Base-by-base conservation (phyloP, 306 rosid genomes). In the Adenanthera pavonina region DNA sequence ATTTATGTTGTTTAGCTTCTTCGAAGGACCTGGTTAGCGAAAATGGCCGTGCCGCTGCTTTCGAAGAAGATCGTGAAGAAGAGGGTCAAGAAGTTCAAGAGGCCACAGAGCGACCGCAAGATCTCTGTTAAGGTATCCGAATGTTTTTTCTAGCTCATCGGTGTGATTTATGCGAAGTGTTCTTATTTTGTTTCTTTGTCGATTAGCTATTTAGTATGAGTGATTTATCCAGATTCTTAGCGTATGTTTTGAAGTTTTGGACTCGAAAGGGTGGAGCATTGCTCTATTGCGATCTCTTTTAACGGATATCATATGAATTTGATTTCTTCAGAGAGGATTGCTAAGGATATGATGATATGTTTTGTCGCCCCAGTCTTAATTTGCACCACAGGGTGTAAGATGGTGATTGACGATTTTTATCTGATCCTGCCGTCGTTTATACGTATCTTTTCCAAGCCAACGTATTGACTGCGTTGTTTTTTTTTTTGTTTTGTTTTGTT, bases 371-470 rank as follows among this genome's bases (percentile, higher is more conserved):
- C 68, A 61, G 68, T 61, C 68, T 61, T 90, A 91, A 79, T 56
- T 87, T 91, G 88, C 91, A 88, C 87, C 74, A 34, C 0, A 30
- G 2, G 69, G 86, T 95, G 97, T 78, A 88, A 79, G 59, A 52
- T 95, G 97, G 97, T 92, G 97, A 92, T 17, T 82, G 97, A 91
- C 97, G 10, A 43, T n/a, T 53, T 25, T 17, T 66, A 84, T 88
- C 97, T 92, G 97, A 93, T 91, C 87, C 90, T 52, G 4, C 0
- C 14, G 1, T 12, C 6, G 16, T 57, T 19, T 52, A 44, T 16
- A 10, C 38, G 13, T 6, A n/a, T 14, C 0, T 67, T 46, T 71
- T 30, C 10, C 3, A 15, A 7, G 1, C 11, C 6, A 8, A 0
- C 2, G 56, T 46, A 14, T 6, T 48, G 2, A 6, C 20, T 17